Base-by-base conservation (phyloP, 768 basidiomycete genomes). In the Kwoniella dejecticola region DNA sequence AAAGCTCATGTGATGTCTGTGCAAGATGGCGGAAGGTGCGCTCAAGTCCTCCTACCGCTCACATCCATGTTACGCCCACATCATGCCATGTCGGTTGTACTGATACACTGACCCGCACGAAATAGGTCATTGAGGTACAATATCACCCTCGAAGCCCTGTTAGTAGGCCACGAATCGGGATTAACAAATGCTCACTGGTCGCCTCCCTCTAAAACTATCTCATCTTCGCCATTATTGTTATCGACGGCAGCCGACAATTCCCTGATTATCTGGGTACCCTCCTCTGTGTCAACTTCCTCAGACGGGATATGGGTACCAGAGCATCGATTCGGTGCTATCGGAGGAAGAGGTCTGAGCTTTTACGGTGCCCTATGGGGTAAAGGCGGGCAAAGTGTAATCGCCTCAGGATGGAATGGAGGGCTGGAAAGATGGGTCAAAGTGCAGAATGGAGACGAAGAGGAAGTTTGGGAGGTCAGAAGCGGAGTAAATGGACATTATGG, bases 181-280 rank as follows among this genome's bases (percentile, higher is more conserved):
- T 82, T 99, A 26, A 96, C 95, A 0, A 89, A 88, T 30, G 77
- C 98, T n/a, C 81, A 86, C 31, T 99, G 94, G 92, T 83, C 87
- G 11, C 85, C 88, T 0, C 31, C 42, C 2, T 23, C 63, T 10
- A 57, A 63, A 7, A 26, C 62, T 0, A 33, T 63, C 4, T 71
- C 79, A 7, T 38, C 46, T 7, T 24, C 60, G 7, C 68, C 71
- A 2, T 83, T 83, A 3, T 83, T 98, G 5, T 82, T 98, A n/a
- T 94, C 93, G 11, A 89, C 91, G 4, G 95, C 96, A 0, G 88
- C 90, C 1, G 96, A 99, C 78, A 95, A 94, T 19, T 97, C 94
- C 7, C 76, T 98, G 26, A 98, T 98, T 62, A 79, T 98, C 53
- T 99, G 96, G 96, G 87, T 89, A 1, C 90, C 91, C 1, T 87